Evolutionary conservation across 1,139 yeast genomes (phyloP).

Genomic region (Diutina siamensis): DNA sequence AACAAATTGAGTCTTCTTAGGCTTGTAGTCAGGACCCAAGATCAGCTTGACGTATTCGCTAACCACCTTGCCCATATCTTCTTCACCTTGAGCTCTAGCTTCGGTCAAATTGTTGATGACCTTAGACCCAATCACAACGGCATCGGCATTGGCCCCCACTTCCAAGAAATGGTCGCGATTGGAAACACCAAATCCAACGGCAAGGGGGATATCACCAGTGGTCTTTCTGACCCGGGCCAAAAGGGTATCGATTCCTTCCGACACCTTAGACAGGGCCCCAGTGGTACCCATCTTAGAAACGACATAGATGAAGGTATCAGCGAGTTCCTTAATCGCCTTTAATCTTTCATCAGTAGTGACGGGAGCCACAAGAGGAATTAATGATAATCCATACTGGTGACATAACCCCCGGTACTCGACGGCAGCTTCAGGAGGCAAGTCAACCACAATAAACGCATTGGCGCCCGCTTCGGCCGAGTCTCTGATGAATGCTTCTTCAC

Average conservation of each 20-base stretch:
- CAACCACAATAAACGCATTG: constrained; percentile 89
- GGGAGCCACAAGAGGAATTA: constrained; percentile 92
- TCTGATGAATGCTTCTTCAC: constrained; percentile 70
- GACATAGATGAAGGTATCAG: constrained; percentile 91
- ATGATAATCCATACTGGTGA: constrained; percentile 57
- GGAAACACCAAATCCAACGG: constrained; percentile 95
- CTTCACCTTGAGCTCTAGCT: constrained; percentile 42
- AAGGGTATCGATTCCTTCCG: constrained; percentile 53
- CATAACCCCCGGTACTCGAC: constrained; percentile 70
- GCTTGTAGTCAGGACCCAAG: constrained; percentile 42
- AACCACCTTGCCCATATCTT: constrained; percentile 25
- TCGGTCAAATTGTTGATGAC: constrained; percentile 60
- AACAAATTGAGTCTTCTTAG: constrained; percentile 12
- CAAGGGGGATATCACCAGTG: constrained; percentile 69
- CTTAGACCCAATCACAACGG: constrained; percentile 92
- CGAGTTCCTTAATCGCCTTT: constrained; percentile 64
- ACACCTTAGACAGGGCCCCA: constrained; percentile 66
- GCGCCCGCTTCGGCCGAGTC: constrained; percentile 85
- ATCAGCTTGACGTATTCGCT: constrained; percentile 58
- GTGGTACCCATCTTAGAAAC: constrained; percentile 98
- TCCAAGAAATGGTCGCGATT: constrained; percentile 80
- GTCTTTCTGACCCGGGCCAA: constrained; percentile 65
- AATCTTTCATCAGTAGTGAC: constrained; percentile 88
- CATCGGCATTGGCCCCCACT: constrained; percentile 77
- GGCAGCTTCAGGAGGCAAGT: constrained; percentile 97